Conservation (phyloP, 805 yeast genomes). For the Saccharomycopsis selenospora region DNA sequence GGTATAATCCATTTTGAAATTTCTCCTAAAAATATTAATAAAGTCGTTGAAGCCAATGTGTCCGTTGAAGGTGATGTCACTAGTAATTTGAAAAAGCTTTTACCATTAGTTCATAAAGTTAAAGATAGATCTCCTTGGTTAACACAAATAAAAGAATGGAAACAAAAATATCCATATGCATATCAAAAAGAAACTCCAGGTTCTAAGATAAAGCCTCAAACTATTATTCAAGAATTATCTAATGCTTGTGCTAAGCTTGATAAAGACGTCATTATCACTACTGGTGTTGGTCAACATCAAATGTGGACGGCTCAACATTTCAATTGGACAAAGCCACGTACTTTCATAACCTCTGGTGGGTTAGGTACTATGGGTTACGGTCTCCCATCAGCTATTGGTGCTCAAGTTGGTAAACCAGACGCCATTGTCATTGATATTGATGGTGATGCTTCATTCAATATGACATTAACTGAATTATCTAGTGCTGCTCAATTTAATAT, state of each 20-base stretch:
- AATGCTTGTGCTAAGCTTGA: constrained; percentile 53
- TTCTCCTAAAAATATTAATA: constrained; percentile 93
- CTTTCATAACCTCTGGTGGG: constrained; percentile 97
- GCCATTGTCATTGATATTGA: constrained; percentile 94
- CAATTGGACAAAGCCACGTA: constrained; percentile 88
- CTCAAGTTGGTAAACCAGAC: constrained; percentile 93
- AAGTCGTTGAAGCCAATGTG: constrained; percentile 93
- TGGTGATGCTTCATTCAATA: constrained; percentile 98
- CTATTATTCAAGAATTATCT: constrained; percentile 73
- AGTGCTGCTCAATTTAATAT: constrained; percentile 92
- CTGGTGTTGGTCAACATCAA: constrained; percentile 99
- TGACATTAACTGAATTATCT: constrained; percentile 90
- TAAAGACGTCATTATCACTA: constrained; percentile 80
- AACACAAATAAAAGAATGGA: constrained; percentile 69
- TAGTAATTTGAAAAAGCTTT: constrained; percentile 59
- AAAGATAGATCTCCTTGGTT: constrained; percentile 76
- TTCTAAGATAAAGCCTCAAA: constrained; percentile 84
- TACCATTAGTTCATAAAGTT: constrained; percentile 64
- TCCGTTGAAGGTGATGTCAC: constrained; percentile 97
- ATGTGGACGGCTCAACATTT: constrained; percentile 99
- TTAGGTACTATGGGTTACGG: constrained; percentile 99
- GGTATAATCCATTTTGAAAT: constrained; percentile 97
- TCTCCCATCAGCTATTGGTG: constrained; percentile 96
- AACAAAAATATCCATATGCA: constrained; percentile 74
- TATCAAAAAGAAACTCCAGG: constrained; percentile 78